Evolutionary conservation across 164 flowering plant species (phyloP).

Genomic region (Saururus chinensis): DNA sequence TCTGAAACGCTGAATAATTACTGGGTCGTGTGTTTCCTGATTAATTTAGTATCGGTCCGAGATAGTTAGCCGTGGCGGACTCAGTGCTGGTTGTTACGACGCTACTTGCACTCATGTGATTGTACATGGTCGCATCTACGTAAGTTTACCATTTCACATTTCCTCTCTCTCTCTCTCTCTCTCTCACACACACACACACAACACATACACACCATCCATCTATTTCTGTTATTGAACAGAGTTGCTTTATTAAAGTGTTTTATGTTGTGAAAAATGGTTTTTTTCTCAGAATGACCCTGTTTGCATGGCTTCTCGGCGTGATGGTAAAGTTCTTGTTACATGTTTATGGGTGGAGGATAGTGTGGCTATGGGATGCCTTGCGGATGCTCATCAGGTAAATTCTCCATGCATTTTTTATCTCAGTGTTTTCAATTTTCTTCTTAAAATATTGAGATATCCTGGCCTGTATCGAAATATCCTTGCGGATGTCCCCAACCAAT

Average conservation of each 20-base stretch:
- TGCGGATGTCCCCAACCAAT: too few species aligned
- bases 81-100: constrained; percentile 42
- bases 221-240: too few species aligned
- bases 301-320: constrained; percentile 66
- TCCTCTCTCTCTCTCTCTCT: background rate
- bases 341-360: constrained; percentile 77
- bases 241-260: too few species aligned
- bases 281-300: constrained; percentile 62
- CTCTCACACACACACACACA: too few species aligned
- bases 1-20: too few species aligned
- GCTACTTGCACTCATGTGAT: constrained; percentile 71
- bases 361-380: constrained; percentile 48
- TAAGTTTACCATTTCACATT: background rate
- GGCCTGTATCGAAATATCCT: too few species aligned
- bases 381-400: constrained; percentile 51
- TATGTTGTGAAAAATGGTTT: too few species aligned
- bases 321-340: constrained; percentile 64
- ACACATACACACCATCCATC: too few species aligned
- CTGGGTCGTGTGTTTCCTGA: too few species aligned
- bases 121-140: constrained; percentile 45
- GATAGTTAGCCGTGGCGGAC: constrained; percentile 63
- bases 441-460: background rate
- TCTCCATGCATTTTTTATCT: background rate
- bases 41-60: constrained; percentile 35
- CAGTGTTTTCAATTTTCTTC: too few species aligned